phyloP scores from a whole-genome alignment of 1,139 yeast genomes.

The Hyphopichia pseudoburtonii region DNA sequence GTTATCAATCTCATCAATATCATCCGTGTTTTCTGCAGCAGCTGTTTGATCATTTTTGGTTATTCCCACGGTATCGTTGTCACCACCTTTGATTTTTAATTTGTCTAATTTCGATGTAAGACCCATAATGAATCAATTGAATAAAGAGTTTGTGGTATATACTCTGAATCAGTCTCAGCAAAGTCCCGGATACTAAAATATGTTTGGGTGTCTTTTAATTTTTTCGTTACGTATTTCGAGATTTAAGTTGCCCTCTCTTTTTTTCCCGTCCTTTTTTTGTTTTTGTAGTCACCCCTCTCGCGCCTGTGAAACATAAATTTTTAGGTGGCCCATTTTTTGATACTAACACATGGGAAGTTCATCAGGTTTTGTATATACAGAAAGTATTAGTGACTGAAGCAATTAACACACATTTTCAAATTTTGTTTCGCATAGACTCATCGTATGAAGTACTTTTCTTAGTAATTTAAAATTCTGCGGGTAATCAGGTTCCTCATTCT shows the following conservation, averaged over 20 bases:
- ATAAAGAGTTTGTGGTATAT: too few relatives aligned
- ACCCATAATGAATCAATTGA: slow-evolving; percentile 26
- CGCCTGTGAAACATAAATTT: not conserved
- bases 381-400: too few relatives aligned
- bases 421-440: too few relatives aligned
- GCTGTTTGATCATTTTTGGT: slow-evolving; percentile 1
- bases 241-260: too few relatives aligned
- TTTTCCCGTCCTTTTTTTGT: not conserved
- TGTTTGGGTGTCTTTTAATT: not conserved
- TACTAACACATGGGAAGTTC: too few relatives aligned
- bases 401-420: too few relatives aligned
- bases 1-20: slow-evolving; percentile 87
- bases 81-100: slow-evolving; percentile 21
- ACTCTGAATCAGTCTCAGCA: too few relatives aligned
- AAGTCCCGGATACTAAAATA: too few relatives aligned
- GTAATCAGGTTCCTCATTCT: not conserved
- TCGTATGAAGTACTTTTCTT: not conserved
- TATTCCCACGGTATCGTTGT: slow-evolving; percentile 3
- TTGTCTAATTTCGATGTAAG: slow-evolving; percentile 37
- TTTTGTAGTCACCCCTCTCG: not conserved
- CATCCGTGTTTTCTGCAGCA: slow-evolving; percentile 41
- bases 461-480: too few relatives aligned
- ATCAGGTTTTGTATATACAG: too few relatives aligned
- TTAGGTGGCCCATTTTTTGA: too few relatives aligned
- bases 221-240: too few relatives aligned